These are phyloP conservation scores for Sugiyamaella smithiae DNA, from an alignment of 805 yeast genomes.

Conservation along the genomic window DNA sequence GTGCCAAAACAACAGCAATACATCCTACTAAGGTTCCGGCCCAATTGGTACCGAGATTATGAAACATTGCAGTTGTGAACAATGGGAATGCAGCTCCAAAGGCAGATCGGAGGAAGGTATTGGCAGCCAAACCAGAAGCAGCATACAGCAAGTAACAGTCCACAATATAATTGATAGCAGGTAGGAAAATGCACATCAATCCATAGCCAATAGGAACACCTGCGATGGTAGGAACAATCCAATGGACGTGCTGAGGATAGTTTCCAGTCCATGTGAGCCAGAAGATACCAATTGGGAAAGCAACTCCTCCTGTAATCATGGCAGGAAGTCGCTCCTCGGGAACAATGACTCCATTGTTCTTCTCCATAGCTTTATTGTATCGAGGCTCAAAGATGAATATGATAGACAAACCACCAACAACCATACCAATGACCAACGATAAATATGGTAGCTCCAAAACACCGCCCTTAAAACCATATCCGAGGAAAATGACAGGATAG, in stretches of 20 bases:
- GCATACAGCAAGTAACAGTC: conserved; percentile 70
- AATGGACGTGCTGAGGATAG: conserved; percentile 66
- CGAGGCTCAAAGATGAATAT: conserved; percentile 51
- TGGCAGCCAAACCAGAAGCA: conserved; percentile 77
- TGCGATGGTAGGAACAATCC: conserved; percentile 74
- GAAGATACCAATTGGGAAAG: conserved; percentile 75
- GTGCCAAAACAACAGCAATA: conserved; percentile 53
- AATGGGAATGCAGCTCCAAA: conserved; percentile 74
- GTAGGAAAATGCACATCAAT: conserved; percentile 62
- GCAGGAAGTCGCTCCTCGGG: conserved; percentile 83
- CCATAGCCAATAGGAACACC: conserved; percentile 72
- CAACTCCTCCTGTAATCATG: conserved; percentile 66
- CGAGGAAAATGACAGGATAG: conserved; percentile 64
- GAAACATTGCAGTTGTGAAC: conserved; percentile 70
- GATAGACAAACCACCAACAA: conserved; percentile 53
- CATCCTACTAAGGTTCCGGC: conserved; percentile 75
- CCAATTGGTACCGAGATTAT: conserved; percentile 69
- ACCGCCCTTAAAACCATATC: conserved; percentile 60
- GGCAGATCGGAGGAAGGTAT: conserved; percentile 65
- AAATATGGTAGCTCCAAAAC: conserved; percentile 76
- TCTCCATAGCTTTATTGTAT: conserved; percentile 47
- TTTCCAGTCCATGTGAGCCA: conserved; percentile 91
- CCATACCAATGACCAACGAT: conserved; percentile 66
- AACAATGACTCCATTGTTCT: conserved; percentile 56
- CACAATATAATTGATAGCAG: conserved; percentile 68